Conservation (phyloP, 164 flowering plant genomes). For the grape (Vitis vinifera) region DNA sequence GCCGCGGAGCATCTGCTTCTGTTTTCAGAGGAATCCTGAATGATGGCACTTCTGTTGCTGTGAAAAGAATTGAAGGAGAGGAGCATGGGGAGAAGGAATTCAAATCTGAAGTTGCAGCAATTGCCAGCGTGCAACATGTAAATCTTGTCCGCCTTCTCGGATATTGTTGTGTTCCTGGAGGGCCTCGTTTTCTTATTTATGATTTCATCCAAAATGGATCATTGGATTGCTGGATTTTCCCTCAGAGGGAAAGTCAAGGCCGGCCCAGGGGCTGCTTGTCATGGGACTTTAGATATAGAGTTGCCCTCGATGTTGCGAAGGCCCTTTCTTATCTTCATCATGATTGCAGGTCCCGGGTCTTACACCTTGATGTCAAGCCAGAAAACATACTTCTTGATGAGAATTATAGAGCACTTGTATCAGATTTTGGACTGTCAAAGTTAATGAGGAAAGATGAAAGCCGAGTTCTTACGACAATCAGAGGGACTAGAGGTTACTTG, state of each 20-base stretch:
- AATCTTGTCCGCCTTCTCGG: slow-evolving; percentile 81
- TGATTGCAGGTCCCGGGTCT: slow-evolving; percentile 69
- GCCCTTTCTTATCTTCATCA: slow-evolving; percentile 81
- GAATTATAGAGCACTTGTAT: slow-evolving; percentile 51
- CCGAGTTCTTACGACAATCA: slow-evolving; percentile 52
- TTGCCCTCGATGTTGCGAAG: slow-evolving; percentile 79
- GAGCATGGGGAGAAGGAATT: slow-evolving; percentile 76
- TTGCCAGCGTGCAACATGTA: slow-evolving; percentile 79
- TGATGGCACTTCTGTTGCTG: slow-evolving; percentile 80
- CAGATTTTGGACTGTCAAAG: slow-evolving; percentile 91
- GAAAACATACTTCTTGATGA: slow-evolving; percentile 88
- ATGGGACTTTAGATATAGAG: slow-evolving; percentile 65
- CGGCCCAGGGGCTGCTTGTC: slow-evolving; percentile 49
- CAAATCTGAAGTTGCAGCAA: slow-evolving; percentile 78
- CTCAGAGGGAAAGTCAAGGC: slow-evolving; percentile 6
- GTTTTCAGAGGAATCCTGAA: slow-evolving; percentile 78
- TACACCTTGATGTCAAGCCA: slow-evolving; percentile 93
- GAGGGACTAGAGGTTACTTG: slow-evolving; percentile 85
- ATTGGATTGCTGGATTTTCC: slow-evolving; percentile 81
- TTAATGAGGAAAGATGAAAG: slow-evolving; percentile 80
- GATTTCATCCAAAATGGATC: slow-evolving; percentile 77
- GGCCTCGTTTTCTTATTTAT: slow-evolving; percentile 63
- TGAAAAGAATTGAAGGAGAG: slow-evolving; percentile 65
- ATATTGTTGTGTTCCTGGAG: slow-evolving; percentile 42
- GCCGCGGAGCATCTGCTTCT: slow-evolving; percentile 71